These are phyloP conservation scores for Colletotrichum falcatum DNA, from an alignment of 2,329 filamentous ascomycete genomes.

Conservation along the genomic window DNA sequence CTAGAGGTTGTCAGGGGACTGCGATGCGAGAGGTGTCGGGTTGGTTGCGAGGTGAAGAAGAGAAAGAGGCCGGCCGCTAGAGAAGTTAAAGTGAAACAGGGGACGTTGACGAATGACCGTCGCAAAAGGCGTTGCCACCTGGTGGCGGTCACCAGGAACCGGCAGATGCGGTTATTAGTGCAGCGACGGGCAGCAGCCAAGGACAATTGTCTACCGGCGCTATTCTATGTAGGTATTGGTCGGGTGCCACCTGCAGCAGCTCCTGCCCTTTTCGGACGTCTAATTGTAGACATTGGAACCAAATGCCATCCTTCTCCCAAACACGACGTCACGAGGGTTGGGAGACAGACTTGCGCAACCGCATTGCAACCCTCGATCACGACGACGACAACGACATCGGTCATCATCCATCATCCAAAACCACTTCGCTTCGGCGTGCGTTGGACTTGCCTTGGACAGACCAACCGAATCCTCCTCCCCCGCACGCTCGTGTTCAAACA, in stretches of 20 bases:
- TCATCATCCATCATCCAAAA: background rate
- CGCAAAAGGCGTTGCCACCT: slow-evolving; percentile 11
- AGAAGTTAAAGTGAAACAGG: slow-evolving; percentile 27
- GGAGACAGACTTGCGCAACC: background rate
- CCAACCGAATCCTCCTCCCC: too few relatives aligned
- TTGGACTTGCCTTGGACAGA: background rate
- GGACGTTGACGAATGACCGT: slow-evolving; percentile 27
- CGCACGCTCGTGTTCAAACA: background rate
- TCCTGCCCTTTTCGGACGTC: slow-evolving; percentile 17
- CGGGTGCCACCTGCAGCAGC: slow-evolving; percentile 5
- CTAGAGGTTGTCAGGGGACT: slow-evolving; percentile 1
- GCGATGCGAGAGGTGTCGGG: background rate
- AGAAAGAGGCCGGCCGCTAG: background rate
- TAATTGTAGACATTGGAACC: background rate
- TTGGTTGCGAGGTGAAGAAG: slow-evolving; percentile 9
- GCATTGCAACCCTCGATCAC: background rate
- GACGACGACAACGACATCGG: background rate
- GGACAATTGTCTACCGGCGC: background rate
- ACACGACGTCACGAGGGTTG: slow-evolving; percentile 15
- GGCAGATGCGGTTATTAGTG: too few relatives aligned
- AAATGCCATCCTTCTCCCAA: background rate
- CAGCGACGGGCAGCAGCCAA: background rate
- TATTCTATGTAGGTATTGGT: too few relatives aligned
- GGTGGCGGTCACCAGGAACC: slow-evolving; percentile 28
- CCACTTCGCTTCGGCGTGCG: too few relatives aligned